Conservation (phyloP, 345 rosid species). For the Lepidium africanum region DNA sequence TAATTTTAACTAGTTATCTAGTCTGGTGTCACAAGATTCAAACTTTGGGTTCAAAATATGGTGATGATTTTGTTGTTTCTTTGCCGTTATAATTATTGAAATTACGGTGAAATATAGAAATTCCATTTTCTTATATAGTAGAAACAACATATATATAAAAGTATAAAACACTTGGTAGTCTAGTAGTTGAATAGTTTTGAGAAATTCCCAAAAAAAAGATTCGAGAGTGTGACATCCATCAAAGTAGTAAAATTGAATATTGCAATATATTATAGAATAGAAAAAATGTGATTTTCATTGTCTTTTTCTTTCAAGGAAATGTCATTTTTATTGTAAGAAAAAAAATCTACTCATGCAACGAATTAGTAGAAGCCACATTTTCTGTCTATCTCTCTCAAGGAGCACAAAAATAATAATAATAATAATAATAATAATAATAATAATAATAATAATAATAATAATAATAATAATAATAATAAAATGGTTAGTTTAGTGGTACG, state of each 20-base stretch:
- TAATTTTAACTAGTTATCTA: no score
- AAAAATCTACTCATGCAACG: not conserved
- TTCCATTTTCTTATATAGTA: not conserved
- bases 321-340: not conserved
- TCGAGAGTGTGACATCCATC: not conserved
- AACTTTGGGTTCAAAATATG: no score
- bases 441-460: no score
- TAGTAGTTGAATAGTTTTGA: not conserved
- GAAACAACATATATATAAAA: not conserved
- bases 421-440: no score
- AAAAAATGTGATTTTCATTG: not conserved
- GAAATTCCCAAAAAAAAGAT: not conserved
- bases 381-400: not conserved
- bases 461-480: not conserved
- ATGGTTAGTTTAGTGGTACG: constrained; percentile 13
- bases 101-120: no score
- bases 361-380: not conserved
- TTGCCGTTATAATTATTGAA: no score
- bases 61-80: no score
- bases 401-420: no score
- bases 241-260: not conserved
- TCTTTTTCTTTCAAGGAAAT: not conserved
- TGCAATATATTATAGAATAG: not conserved
- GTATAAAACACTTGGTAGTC: not conserved
- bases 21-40: no score